These are phyloP conservation scores for Ensete glaucum DNA, from an alignment of 176 grass and related monocot species.

Conservation along the genomic window DNA sequence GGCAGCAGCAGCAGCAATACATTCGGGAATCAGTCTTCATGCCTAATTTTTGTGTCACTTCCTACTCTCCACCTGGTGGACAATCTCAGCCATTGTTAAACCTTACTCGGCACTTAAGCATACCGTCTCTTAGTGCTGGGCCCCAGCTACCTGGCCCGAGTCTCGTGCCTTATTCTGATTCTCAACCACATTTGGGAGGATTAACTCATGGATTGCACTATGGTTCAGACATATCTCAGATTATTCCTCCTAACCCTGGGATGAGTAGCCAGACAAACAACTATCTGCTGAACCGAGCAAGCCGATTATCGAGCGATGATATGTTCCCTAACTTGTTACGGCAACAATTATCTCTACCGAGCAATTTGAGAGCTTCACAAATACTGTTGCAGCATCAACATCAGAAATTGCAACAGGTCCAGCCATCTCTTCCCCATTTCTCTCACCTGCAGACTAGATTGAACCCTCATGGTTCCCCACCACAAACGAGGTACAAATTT, in stretches of 20 bases:
- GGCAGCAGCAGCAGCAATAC: constrained; percentile 52
- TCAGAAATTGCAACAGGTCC: constrained; percentile 62
- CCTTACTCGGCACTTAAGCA: constrained; percentile 93
- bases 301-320: constrained; percentile 32
- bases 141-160: constrained; percentile 49
- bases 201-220: constrained; percentile 61
- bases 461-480: constrained; percentile 31
- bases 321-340: constrained; percentile 46
- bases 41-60: constrained; percentile 58
- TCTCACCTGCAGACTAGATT: constrained; percentile 44
- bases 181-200: constrained; percentile 57
- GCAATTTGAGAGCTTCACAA: constrained; percentile 47
- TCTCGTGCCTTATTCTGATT: constrained; percentile 45
- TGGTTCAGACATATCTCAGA: constrained; percentile 42
- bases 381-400: constrained; percentile 54
- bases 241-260: constrained; percentile 34
- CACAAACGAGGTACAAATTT: constrained; percentile 41
- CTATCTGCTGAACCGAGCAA: constrained; percentile 46
- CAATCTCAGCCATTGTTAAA: constrained; percentile 36
- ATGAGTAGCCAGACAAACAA: constrained; percentile 37
- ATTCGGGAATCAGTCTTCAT: constrained; percentile 45
- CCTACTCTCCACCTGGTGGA: constrained; percentile 43
- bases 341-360: constrained; percentile 68
- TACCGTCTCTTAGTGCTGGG: constrained; percentile 64
- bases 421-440: constrained; percentile 48